Base-by-base conservation (phyloP, 176 grass and related monocot genomes). In the Dendrocalamus sinicus region DNA sequence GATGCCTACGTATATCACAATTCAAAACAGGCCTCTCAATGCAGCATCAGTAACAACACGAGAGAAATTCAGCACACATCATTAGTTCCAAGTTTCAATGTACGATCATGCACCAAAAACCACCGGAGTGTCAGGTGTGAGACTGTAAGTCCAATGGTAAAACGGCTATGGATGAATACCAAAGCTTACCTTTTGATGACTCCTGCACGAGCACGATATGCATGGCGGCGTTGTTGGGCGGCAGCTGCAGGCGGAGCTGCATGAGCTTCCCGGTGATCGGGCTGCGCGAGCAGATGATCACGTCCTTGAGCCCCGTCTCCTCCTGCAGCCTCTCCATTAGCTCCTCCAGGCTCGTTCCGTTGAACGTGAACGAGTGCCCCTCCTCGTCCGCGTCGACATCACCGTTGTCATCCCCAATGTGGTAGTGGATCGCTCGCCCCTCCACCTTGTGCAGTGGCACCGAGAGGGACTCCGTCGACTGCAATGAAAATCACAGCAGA, bases 211-310 rank as follows among this genome's bases (percentile, higher is more conserved):
- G 62, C 62, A 95, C 86, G 4, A 92, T 64, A 17, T 92, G 77
- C 96, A 98, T 88, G 23, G 89, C 73, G 3, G 55, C 67, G 23
- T 98, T 98, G 83, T 98, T 92, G 14, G 90, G 93, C 3, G 96
- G 96, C 15, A 98, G 67, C 55, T 89, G 88, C 19, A 98, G 85
- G 10, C 55, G 91, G 35, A 98, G 91, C 54, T 90, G 90, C 50
- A 82, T 63, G 35, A 98, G 88, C 78, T 92, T 92, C 7, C 81
- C 75, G 13, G 67, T 94, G 73, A 98, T 83, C 0, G 87, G 79
- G 75, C 86, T 95, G 3, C 59, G 87, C 1, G 76, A 89, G 88
- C 90, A 98, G 40, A 94, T 78, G 61, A 98, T 80, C 30, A 95
- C 70, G 62, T 89, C 88, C 1, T 40, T 52, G 14, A 94, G 86